Base-by-base conservation (phyloP, 2,329 filamentous ascomycete species). In the Catunica adiposa region DNA sequence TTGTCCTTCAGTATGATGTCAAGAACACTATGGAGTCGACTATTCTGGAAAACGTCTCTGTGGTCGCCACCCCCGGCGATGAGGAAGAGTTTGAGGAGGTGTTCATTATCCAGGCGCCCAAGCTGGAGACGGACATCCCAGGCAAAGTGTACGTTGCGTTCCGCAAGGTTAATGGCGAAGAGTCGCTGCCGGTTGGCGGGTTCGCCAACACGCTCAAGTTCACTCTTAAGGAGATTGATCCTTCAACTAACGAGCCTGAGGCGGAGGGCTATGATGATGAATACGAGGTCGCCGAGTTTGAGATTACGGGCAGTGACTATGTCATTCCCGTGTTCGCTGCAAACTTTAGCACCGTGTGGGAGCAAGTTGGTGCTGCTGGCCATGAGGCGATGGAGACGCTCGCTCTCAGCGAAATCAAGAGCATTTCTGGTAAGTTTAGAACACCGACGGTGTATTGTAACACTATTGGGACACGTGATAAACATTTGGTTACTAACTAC, bases 191-290 rank as follows among this genome's bases (percentile, higher is more conserved):
- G 3, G 75, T 85, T 22, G 82, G 84, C 54, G 85, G 80, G 44
- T 94, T 98, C 69, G 88, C 86, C 61, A 98, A 97, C 69, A 74
- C 87, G 40, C 83, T 98, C 66, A 96, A 92, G 70, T 98, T 98
- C 68, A 96, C 89, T 17, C 92, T 84, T 74, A 97, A 96, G 72
- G 92, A 98, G 70, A 92, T 98, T 61, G 92, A 98, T 64, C 92
- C 92, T 4, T 85, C 85, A 25, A 95, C 87, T n/a, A 80, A 82
- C 61, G 89, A 96, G 70, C 86, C 90, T 0, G 92, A 98, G 68
- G 89, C 94, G 15, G 77, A 73, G 50, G 92, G 92, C 48, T 97
- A 97, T 68, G 90, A 97, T 54, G 92, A 98, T 65, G 92, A 98
- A 71, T 98, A 98, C 66, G 87, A 96, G 71, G 85, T 97, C 59